A percentile compares a stretch with the other conserved stretches of the same genome.
phyloP scores from a whole-genome alignment of 805 yeast genomes.

The Wickerhamia fluorescens region DNA sequence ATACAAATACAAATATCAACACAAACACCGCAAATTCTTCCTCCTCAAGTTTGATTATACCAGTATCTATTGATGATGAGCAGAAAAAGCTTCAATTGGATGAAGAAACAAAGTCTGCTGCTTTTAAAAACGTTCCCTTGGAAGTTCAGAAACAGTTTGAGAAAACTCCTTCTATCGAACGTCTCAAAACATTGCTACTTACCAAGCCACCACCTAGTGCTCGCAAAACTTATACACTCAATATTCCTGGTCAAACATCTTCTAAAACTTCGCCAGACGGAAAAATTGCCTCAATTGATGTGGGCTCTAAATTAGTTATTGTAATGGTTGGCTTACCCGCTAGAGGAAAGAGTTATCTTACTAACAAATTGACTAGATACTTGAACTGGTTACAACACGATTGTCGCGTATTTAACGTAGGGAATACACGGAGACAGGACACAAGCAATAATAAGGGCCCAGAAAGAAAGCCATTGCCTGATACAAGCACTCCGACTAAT shows the following conservation, averaged over 20 bases:
- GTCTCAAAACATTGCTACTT: slow-evolving; percentile 26
- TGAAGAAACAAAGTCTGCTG: slow-evolving; percentile 4
- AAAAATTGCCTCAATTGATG: slow-evolving; percentile 53
- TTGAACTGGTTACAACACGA: slow-evolving; percentile 92
- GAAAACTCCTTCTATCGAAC: slow-evolving; percentile 36
- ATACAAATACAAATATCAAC: neutral
- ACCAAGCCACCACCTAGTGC: slow-evolving; percentile 33
- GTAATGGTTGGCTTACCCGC: slow-evolving; percentile 98
- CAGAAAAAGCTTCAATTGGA: slow-evolving; percentile 6
- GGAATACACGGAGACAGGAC: slow-evolving; percentile 83
- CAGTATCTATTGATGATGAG: slow-evolving; percentile 2
- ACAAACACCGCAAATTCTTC: neutral
- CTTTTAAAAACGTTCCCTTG: slow-evolving; percentile 26
- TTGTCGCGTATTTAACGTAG: slow-evolving; percentile 88
- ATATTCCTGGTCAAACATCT: slow-evolving; percentile 87
- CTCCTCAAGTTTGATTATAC: slow-evolving; percentile 1
- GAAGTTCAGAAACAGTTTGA: slow-evolving; percentile 30
- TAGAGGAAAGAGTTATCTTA: slow-evolving; percentile 87
- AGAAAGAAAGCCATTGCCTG: slow-evolving; percentile 52
- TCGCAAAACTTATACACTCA: slow-evolving; percentile 73
- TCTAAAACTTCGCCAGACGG: slow-evolving; percentile 77
- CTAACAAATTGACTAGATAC: slow-evolving; percentile 84
- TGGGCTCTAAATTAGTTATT: slow-evolving; percentile 78
- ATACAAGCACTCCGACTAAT: slow-evolving; percentile 29
- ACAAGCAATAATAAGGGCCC: slow-evolving; percentile 55